A percentile compares a stretch with the other conserved stretches of the same genome.
These are phyloP conservation scores for Triticum timopheevii DNA, from an alignment of 176 grass and related monocot species.

Conservation along the genomic window DNA sequence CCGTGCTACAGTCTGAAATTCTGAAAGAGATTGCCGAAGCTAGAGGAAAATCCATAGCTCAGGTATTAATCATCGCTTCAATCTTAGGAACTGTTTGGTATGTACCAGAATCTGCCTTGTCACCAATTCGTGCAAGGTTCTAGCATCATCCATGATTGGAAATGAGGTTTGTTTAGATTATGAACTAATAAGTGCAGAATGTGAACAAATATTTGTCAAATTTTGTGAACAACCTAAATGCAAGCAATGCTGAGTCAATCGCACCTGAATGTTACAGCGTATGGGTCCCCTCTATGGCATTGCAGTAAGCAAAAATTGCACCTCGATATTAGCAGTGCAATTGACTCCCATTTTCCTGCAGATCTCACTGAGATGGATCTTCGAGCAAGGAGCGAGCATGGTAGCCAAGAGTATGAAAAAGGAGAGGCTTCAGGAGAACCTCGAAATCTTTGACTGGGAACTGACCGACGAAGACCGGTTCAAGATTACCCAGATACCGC, in stretches of 20 bases:
- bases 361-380: slow-evolving; percentile 67
- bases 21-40: slow-evolving; percentile 51
- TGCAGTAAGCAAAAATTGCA: not conserved
- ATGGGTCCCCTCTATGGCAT: not conserved
- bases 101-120: not conserved
- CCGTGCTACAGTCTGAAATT: slow-evolving; percentile 32
- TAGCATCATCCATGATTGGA: not conserved
- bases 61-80: slow-evolving; percentile 36
- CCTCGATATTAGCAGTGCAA: not conserved
- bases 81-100: not conserved
- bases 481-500: slow-evolving; percentile 46
- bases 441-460: slow-evolving; percentile 58
- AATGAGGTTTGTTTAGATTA: not conserved
- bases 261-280: not conserved
- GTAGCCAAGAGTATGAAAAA: slow-evolving; percentile 54
- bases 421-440: slow-evolving; percentile 55
- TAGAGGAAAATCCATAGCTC: slow-evolving; percentile 60
- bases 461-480: slow-evolving; percentile 50
- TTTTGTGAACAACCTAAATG: not conserved
- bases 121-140: not conserved
- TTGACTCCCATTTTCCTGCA: slow-evolving; percentile 1
- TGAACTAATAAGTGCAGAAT: not conserved
- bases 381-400: slow-evolving; percentile 60
- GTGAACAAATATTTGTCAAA: not conserved
- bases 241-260: not conserved